Evolutionary conservation across 768 basidiomycete species (phyloP), one percentile per base, ranked within the genome.

Genomic region (Mycena galopus): DNA sequence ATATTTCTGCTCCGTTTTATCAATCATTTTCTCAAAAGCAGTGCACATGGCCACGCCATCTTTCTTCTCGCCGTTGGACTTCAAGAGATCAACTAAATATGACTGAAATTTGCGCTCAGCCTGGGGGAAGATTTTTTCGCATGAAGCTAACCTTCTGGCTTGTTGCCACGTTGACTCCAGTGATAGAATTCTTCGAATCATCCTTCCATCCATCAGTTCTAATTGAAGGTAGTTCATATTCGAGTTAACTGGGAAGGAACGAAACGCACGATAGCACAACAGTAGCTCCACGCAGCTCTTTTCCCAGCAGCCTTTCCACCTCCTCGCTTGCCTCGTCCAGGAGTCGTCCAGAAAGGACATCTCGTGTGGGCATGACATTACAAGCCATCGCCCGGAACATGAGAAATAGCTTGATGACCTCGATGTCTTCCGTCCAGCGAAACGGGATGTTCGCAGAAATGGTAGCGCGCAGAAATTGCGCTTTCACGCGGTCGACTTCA

Each of bases 151-250:
- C 79, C 59, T 79, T 77, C 53, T 74, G 65, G 66, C 57, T 32
- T 29, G 77, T 67, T 56, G 79, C 73, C 5, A 76, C 27, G 66
- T 79, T 78, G 3, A 79, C 76, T 25, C 81, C 78, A 27, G 73
- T 78, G 3, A 81, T 53, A 10, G 78, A 60, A 35, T 81, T 72
- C 11, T 32, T 27, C 14, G 16, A 21, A 29, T 77, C 67, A 25
- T 80, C 78, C 56, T 81, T 81, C 79, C 80, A 81, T 1, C 79
- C 77, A 67, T 81, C 79, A 1, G 76, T 59, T 11, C 67, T 68
- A 19, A 14, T 39, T 39, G 12, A 39, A 7, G 39, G 4, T 39
- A 39, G n/a, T n/a, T n/a, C n/a, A n/a, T n/a, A n/a, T n/a, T n/a
- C n/a, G n/a, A 39, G 17, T 39, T 14, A 16, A 39, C 39, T 16